These are phyloP conservation scores for Tylopilus balloui DNA, from an alignment of 768 basidiomycete genomes.

Conservation along the genomic window DNA sequence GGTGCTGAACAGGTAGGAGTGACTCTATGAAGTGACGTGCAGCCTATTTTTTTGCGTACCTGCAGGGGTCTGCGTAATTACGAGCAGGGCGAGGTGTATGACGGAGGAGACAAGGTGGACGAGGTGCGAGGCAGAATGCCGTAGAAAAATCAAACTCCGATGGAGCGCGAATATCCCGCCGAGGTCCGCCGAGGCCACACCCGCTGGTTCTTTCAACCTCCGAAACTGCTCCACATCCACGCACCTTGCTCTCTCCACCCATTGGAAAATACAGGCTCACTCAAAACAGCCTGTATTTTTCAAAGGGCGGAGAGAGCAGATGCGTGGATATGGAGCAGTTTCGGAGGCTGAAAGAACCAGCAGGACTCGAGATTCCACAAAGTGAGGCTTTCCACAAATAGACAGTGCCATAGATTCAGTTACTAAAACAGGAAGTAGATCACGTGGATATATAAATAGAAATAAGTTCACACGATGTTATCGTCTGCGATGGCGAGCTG, in stretches of 20 bases:
- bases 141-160: slow-evolving; percentile 35
- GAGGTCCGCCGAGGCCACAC: slow-evolving; percentile 2
- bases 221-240: neutral
- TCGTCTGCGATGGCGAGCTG: neutral
- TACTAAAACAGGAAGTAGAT: slow-evolving; percentile 1
- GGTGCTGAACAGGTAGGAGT: slow-evolving; percentile 4
- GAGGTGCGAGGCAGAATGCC: slow-evolving; percentile 31
- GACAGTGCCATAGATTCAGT: slow-evolving; percentile 2
- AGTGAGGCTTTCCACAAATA: too few relatives aligned
- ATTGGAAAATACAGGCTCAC: neutral
- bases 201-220: neutral
- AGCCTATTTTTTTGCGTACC: slow-evolving; percentile 24
- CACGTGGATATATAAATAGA: slow-evolving; percentile 17
- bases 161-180: slow-evolving; percentile 30
- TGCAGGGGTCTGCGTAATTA: slow-evolving; percentile 17
- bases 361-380: too few relatives aligned
- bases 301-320: neutral
- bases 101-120: slow-evolving; percentile 35
- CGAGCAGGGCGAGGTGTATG: slow-evolving; percentile 23
- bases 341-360: neutral
- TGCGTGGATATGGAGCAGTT: neutral
- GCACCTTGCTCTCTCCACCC: neutral
- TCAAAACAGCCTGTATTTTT: neutral
- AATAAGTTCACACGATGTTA: slow-evolving; percentile 5
- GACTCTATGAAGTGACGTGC: neutral